Conservation (phyloP, 495 filamentous ascomycete species). For the Xylaria longipes region DNA sequence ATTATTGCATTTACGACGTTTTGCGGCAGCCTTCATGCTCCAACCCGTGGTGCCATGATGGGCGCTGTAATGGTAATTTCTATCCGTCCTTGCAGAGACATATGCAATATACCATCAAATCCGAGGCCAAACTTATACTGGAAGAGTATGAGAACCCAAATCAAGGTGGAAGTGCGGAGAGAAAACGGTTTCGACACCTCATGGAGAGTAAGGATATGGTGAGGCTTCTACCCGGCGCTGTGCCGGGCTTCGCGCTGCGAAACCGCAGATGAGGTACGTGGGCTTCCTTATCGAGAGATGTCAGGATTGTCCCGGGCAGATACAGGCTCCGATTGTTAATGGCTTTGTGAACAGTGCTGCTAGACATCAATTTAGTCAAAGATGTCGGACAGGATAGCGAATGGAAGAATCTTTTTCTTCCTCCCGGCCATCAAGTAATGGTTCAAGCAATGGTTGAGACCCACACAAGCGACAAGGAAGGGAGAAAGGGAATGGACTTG, state of each 20-base stretch:
- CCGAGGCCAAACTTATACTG: not conserved
- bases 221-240: not conserved
- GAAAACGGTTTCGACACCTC: not conserved
- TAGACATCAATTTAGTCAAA: not conserved
- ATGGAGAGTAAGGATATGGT: not conserved
- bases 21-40: not conserved
- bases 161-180: not conserved
- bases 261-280: not conserved
- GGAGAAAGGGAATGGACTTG: not conserved
- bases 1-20: not conserved
- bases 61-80: not conserved
- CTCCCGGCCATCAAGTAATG: not conserved
- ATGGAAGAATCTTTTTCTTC: not conserved
- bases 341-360: not conserved
- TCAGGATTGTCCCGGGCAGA: not conserved
- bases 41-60: not conserved
- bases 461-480: not conserved
- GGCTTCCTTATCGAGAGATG: not conserved
- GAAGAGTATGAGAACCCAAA: not conserved
- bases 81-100: rapidly evolving
- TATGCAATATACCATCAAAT: no score
- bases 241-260: not conserved
- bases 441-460: conserved; percentile 4
- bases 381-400: not conserved
- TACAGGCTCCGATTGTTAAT: not conserved